Evolutionary conservation across 768 basidiomycete species (phyloP), one percentile per base, ranked within the genome.

Genomic region (Crepidotus variabilis): DNA sequence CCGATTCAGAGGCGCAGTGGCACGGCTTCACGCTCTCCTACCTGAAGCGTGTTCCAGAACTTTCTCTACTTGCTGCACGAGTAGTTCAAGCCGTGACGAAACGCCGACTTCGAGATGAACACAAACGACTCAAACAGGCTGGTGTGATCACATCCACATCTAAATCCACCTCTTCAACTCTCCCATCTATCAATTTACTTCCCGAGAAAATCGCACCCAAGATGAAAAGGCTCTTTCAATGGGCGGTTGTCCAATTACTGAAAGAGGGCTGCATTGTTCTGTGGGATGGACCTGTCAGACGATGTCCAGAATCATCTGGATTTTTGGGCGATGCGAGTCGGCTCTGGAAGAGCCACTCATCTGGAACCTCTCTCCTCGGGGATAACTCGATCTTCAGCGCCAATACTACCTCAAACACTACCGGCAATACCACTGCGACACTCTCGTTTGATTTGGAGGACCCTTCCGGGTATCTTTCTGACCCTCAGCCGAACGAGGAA

Each of bases 21-120:
- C 67, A 69, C 34, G 87, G 88, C 1, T 90, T 87, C 65, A 86
- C 88, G 0, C 69, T 91, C 6, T 89, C 89, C 0, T 85, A 90
- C 63, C 77, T 92, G 1, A 82, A 88, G 6, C 86, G 90, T 47
- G 86, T 92, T 0, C 88, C 89, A 8, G 90, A 89, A 61, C 75
- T 92, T 2, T 73, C 80, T 0, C 73, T 81, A 11, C 75, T 92
- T 54, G 88, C 89, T 4, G 71, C 75, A 21, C 76, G 85, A 9
- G 84, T 92, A 1, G 85, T 87, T 10, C 73, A 79, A 45, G 82
- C 84, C 1, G 88, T 88, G 51, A 70, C 71, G 2, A 81, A 79
- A 59, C 77, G 83, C 13, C 76, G 82, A n/a, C 68, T 71, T 13
- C 77, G 78, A 46, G 81, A 78, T 20, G 79, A 78, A 52, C 70